Evolutionary conservation across 352 stramenopile species (phyloP), one percentile per base, ranked within the genome.

Genomic region (Pythium utonaiense): DNA sequence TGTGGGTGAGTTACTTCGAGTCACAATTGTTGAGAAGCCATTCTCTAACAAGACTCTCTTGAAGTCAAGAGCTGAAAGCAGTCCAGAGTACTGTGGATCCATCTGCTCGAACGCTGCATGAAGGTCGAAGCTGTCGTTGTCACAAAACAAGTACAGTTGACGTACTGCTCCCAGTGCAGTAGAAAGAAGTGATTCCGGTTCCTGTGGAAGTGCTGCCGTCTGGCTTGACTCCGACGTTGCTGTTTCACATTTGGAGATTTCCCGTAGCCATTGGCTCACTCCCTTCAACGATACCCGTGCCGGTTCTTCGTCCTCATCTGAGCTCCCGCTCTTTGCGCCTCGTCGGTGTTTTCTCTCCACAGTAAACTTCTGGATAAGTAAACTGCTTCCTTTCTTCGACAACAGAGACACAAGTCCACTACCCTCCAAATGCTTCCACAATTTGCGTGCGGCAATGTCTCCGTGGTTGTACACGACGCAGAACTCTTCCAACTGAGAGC

Each of bases 381-480:
- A 33, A 17, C 62, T 71, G 1, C 69, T 57, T 17, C 44, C 68
- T 63, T 71, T 69, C 14, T 69, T 78, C 0, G 78, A 76, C 0
- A 86, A 13, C n/a, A 88, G 47, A 1, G 75, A 49, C 1, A 66
- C 55, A 14, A 86, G 66, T 31, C 77, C 76, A 21, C 71, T 75
- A 14, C 62, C 52, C 12, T 85, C 65, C 62, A 86, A 75, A n/a
- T 82, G 56, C 44, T 74, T 76, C 73, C 77, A 85, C 13, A 85
- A 49, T 27, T 62, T 70, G 1, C 60, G 53, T 6, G 65, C 52
- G 1, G 58, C 27, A 27, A 85, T 66, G 10, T 74, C 63, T 8
- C 40, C 56, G 57, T 85, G 80, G 9, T 69, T 67, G 22, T 80
- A 70, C 17, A 83, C 58, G 4, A 85, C 69, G 27, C 78, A 88